Conservation (phyloP, 306 rosid species). For the Quercus aquifolioides region DNA sequence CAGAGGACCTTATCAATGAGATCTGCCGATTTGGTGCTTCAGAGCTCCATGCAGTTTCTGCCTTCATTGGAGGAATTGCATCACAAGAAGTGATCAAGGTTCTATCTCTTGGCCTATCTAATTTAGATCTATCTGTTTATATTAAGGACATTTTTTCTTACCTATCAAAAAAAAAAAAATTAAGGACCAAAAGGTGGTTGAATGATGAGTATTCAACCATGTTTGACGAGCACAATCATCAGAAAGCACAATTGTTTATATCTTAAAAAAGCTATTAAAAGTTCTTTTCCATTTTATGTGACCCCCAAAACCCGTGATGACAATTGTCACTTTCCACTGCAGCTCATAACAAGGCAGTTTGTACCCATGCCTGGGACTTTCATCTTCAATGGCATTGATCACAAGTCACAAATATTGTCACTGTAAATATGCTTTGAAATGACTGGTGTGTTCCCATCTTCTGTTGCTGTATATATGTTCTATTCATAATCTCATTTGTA, state of each 20-base stretch:
- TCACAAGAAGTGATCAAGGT: slow-evolving; percentile 99
- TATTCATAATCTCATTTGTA: background rate
- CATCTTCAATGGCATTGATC: slow-evolving; percentile 93
- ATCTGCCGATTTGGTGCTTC: slow-evolving; percentile 98
- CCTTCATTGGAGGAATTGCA: slow-evolving; percentile 93
- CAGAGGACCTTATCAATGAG: slow-evolving; percentile 95
- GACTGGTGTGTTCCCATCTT: slow-evolving; percentile 18
- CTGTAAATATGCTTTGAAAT: slow-evolving; percentile 35
- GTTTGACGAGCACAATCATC: background rate
- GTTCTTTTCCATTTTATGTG: background rate
- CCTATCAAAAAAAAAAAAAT: background rate
- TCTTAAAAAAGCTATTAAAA: background rate
- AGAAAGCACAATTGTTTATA: background rate
- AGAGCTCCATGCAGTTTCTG: slow-evolving; percentile 90
- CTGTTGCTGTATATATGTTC: background rate
- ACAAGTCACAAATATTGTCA: slow-evolving; percentile 77
- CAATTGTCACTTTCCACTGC: slow-evolving; percentile 14
- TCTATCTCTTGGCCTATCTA: slow-evolving; percentile 10
- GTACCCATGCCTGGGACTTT: slow-evolving; percentile 88
- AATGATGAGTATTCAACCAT: background rate
- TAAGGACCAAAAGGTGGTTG: background rate
- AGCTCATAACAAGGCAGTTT: slow-evolving; percentile 93
- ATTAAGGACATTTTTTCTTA: background rate
- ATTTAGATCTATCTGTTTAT: background rate
- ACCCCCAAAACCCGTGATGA: background rate